Evolutionary conservation across 2,329 filamentous ascomycete genomes (phyloP), one percentile per base, ranked within the genome.

Genomic region (Thermothelomyces thermophilus): DNA sequence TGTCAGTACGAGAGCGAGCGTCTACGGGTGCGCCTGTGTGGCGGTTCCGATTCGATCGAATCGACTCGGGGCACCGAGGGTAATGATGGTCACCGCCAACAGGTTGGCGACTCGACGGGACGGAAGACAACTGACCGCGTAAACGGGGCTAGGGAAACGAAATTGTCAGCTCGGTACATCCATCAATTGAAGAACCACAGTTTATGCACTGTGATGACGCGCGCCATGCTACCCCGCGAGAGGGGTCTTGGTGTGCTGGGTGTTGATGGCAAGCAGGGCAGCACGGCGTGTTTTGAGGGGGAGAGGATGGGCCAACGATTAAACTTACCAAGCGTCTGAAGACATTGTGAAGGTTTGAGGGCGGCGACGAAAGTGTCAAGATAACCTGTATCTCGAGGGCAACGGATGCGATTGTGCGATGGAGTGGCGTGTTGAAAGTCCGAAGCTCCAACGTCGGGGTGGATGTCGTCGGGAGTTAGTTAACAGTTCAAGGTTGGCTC

Each of bases 111-210:
- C 28, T 44, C 41, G 41, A n/a, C 14, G 16, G 11, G 31, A 30
- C 33, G 39, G 44, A 53, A 56, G 48, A 62, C 58, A 66, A 95
- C 91, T 89, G 83, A 97, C 93, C 81, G 93, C 89, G 79, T 97
- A 98, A 68, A 95, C 91, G 75, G 91, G 91, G 79, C 91, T 98
- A 64, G 57, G 67, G 44, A 58, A 56, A 53, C 53, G 41, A 50
- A 40, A 56, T 55, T 47, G 68, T 82, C 68, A 81, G 77, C 68
- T n/a, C 48, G 43, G 5, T 33, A 28, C 7, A 20, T 41, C 19
- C 34, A 50, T 52, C 6, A 9, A 39, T 26, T 11, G 1, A 19
- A 5, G 24, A 19, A 17, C 17, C 26, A n/a, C n/a, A 24, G 35
- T 19, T 19, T 22, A 35, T 35, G 30, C 41, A 28, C 41, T 13